phyloP scores from a whole-genome alignment of 2,329 filamentous ascomycete species.

The Alternaria hordeiaustralica region DNA sequence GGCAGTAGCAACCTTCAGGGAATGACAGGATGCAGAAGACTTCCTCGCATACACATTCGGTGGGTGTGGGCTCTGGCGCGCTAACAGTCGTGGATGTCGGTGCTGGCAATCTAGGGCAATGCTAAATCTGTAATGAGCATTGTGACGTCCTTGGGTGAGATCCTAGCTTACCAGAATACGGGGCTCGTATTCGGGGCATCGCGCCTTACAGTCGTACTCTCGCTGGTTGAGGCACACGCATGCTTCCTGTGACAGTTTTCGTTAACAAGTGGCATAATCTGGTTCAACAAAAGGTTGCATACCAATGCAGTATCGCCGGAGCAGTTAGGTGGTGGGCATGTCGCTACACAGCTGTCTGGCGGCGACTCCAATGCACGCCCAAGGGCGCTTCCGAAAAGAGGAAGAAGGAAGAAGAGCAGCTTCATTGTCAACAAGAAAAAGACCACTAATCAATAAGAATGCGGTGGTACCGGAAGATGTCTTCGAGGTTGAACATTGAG shows the following conservation, averaged over 20 bases:
- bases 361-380: neutral
- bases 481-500: neutral
- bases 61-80: neutral
- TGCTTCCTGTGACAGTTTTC: slow-evolving; percentile 18
- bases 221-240: slow-evolving; percentile 38
- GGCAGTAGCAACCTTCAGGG: slow-evolving; percentile 37
- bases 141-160: too few relatives aligned
- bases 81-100: neutral
- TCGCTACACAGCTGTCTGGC: neutral
- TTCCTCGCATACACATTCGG: slow-evolving; percentile 3
- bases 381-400: slow-evolving; percentile 1
- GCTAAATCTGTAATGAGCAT: neutral
- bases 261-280: neutral
- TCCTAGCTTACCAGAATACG: neutral
- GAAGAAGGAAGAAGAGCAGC: neutral
- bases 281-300: too few relatives aligned
- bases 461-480: neutral
- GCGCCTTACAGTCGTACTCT: slow-evolving; percentile 30
- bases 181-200: slow-evolving; percentile 32
- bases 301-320: neutral
- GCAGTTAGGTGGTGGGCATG: neutral
- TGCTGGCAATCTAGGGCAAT: neutral
- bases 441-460: neutral
- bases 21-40: slow-evolving; percentile 30
- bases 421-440: neutral